Evolutionary conservation across 1,284 basidiomycete species (phyloP), one percentile per base, ranked within the genome.

Genomic region (Golubevia pallescens): DNA sequence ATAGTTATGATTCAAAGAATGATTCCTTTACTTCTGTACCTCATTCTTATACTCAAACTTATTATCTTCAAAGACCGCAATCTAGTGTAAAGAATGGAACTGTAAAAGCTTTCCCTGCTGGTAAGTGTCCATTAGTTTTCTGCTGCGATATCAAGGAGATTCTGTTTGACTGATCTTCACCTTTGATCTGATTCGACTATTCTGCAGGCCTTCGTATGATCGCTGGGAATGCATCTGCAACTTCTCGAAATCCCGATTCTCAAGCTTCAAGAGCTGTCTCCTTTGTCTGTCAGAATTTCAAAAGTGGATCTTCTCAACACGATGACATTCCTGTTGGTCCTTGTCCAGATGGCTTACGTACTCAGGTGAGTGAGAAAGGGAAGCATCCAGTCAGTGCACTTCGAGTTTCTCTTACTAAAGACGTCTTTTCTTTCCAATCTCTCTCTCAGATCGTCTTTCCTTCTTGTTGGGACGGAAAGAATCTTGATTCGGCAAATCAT

Each of bases 381-480:
- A n/a, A n/a, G n/a, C n/a, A n/a, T n/a, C n/a, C n/a, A n/a, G n/a
- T n/a, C n/a, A n/a, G n/a, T n/a, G n/a, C n/a, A n/a, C n/a, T n/a
- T n/a, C n/a, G n/a, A n/a, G n/a, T n/a, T n/a, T n/a, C n/a, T n/a
- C n/a, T n/a, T n/a, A n/a, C n/a, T n/a, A n/a, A n/a, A n/a, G n/a
- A n/a, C n/a, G n/a, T n/a, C n/a, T n/a, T n/a, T n/a, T n/a, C n/a
- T n/a, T n/a, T n/a, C n/a, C n/a, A n/a, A n/a, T n/a, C n/a, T n/a
- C n/a, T n/a, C n/a, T n/a, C n/a, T n/a, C n/a, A n/a, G n/a, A n/a
- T n/a, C n/a, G n/a, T n/a, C n/a, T 86, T 89, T 83, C 88, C 88
- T n/a, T 86, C 87, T 0, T 89, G 88, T 78, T 89, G 89, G 89
- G 87, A 89, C 71, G 89, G 89, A 5, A 76, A 85, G 42, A 87